phyloP scores from a whole-genome alignment of 2,329 filamentous ascomycete genomes.

The Epichloe hybrida region DNA sequence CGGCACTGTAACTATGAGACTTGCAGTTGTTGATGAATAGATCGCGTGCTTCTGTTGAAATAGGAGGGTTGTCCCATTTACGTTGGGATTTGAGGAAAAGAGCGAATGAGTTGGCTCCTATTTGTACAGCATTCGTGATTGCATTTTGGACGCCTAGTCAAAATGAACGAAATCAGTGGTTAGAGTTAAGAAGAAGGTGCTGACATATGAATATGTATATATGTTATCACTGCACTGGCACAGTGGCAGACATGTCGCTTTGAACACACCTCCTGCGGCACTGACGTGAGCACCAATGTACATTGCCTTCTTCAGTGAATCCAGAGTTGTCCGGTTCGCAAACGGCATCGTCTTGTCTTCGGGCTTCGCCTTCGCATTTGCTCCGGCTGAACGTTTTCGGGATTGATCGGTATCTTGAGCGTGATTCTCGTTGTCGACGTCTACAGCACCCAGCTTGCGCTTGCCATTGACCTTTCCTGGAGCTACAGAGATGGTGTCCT shows the following conservation, averaged over 20 bases:
- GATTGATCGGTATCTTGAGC: constrained; percentile 11
- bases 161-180: too few relatives aligned
- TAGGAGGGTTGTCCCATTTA: constrained; percentile 78
- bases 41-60: constrained; percentile 52
- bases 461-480: constrained; percentile 7
- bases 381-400: constrained; percentile 33
- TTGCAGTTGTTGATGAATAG: constrained; percentile 58
- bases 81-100: constrained; percentile 93
- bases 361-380: constrained; percentile 11
- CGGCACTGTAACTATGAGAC: constrained; percentile 56
- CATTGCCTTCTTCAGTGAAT: constrained; percentile 54
- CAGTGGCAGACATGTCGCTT: too few relatives aligned
- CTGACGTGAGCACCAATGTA: constrained; percentile 89
- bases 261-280: constrained; percentile 59
- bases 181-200: background rate
- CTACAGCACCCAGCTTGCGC: constrained; percentile 13
- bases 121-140: constrained; percentile 60
- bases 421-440: constrained; percentile 9
- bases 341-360: constrained; percentile 43
- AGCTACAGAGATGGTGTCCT: constrained; percentile 6
- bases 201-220: background rate
- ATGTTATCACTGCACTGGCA: background rate
- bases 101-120: constrained; percentile 86
- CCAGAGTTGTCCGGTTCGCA: constrained; percentile 49
- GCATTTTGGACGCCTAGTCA: constrained; percentile 72